These are phyloP conservation scores for Hapsidospora chrysogenum DNA, from an alignment of 495 filamentous ascomycete genomes.

Conservation along the genomic window DNA sequence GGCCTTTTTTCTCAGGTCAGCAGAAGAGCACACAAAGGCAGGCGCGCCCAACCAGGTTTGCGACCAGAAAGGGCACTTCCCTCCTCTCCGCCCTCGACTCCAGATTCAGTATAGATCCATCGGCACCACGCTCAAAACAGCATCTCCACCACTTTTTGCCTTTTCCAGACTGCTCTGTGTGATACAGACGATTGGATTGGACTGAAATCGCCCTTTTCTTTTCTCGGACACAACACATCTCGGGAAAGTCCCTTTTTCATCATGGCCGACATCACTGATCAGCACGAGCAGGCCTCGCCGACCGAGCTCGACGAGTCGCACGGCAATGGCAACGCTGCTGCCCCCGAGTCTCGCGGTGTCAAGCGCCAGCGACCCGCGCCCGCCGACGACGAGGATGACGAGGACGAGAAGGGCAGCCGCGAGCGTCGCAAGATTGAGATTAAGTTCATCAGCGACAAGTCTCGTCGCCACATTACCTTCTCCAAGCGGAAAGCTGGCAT, in stretches of 20 bases:
- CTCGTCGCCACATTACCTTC: slow-evolving; percentile 98
- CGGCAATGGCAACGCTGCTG: slow-evolving; percentile 42
- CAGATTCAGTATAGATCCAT: slow-evolving; percentile 41
- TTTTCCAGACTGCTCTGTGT: slow-evolving; percentile 23
- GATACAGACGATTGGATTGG: slow-evolving; percentile 21
- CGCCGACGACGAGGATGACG: slow-evolving; percentile 92
- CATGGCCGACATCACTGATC: slow-evolving; percentile 48
- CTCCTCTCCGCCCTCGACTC: slow-evolving; percentile 20
- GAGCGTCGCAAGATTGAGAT: slow-evolving; percentile 99
- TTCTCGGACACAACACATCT: neutral
- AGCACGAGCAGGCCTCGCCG: slow-evolving; percentile 40
- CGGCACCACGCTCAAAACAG: slow-evolving; percentile 40
- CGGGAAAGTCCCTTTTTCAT: slow-evolving; percentile 2
- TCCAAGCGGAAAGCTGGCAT: slow-evolving; percentile 99
- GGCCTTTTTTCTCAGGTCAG: no score
- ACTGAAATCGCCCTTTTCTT: slow-evolving; percentile 1
- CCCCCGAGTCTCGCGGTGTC: slow-evolving; percentile 58
- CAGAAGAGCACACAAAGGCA: no score
- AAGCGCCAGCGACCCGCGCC: slow-evolving; percentile 76
- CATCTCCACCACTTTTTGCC: slow-evolving; percentile 33
- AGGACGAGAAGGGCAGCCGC: slow-evolving; percentile 94
- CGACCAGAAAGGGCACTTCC: slow-evolving; percentile 27
- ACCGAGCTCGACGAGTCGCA: slow-evolving; percentile 46
- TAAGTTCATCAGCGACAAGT: slow-evolving; percentile 99
- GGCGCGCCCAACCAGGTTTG: slow-evolving; percentile 31